Evolutionary conservation across 352 stramenopile species (phyloP).

Genomic region (Globisporangium orthogonon): DNA sequence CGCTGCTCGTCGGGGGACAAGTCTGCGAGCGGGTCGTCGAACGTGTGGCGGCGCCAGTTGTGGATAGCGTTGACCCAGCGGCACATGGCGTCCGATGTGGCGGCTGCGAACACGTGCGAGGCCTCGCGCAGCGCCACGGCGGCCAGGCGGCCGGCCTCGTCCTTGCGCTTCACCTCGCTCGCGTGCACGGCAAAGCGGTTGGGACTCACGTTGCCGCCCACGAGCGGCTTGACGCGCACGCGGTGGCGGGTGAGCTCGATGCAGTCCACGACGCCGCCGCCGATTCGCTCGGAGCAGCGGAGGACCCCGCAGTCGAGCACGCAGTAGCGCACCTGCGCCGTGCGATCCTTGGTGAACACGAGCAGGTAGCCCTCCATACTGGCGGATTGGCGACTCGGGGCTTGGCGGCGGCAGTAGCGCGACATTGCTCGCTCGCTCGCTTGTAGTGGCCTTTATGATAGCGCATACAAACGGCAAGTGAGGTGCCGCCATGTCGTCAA

Average conservation of each 20-base stretch:
- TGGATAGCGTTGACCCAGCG: constrained; percentile 64
- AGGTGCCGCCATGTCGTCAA: neutral
- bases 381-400: neutral
- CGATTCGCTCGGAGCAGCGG: constrained; percentile 33
- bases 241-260: constrained; percentile 61
- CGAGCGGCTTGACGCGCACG: constrained; percentile 43
- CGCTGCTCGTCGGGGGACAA: constrained; percentile 15
- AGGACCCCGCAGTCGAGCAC: constrained; percentile 65
- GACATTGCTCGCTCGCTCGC: neutral
- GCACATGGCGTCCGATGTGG: constrained; percentile 45
- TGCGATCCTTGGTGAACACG: constrained; percentile 34
- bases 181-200: constrained; percentile 60
- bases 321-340: constrained; percentile 51
- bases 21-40: constrained; percentile 36
- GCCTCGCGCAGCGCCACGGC: constrained; percentile 19
- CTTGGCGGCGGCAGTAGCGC: too few species aligned
- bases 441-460: neutral
- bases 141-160: constrained; percentile 38
- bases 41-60: constrained; percentile 65
- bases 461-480: constrained; percentile 1
- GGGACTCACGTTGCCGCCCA: constrained; percentile 41
- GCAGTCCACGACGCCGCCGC: constrained; percentile 25
- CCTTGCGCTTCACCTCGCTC: constrained; percentile 42
- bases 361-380: constrained; percentile 76
- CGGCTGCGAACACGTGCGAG: constrained; percentile 45